Percentiles rank a stretch among this genome's conserved stretches.
These are phyloP conservation scores for Akanthomyces uredinophilus DNA, from an alignment of 2,329 filamentous ascomycete species.

Conservation along the genomic window DNA sequence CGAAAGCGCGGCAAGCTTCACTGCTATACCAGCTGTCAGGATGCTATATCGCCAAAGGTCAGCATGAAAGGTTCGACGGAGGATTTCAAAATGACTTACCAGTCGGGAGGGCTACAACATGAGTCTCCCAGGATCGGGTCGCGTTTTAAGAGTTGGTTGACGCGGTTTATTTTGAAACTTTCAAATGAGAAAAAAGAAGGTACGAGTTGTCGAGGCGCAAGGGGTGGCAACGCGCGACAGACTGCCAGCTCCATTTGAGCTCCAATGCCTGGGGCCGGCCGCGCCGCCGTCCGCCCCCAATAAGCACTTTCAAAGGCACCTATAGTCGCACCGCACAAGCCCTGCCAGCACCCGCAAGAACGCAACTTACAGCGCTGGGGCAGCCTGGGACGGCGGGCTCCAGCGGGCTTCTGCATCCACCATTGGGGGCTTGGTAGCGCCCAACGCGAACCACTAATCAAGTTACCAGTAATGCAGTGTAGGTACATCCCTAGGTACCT, in stretches of 20 bases:
- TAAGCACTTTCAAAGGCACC: neutral
- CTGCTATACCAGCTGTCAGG: neutral
- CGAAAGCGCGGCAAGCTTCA: neutral
- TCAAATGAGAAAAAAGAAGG: neutral
- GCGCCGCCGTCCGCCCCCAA: neutral
- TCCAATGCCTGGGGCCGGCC: neutral
- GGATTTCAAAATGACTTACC: neutral
- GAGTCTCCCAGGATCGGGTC: neutral
- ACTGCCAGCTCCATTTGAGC: neutral
- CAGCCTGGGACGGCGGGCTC: neutral
- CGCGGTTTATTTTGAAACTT: conserved; percentile 5
- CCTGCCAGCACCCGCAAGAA: neutral
- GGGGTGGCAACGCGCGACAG: conserved; percentile 9
- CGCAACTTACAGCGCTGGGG: neutral
- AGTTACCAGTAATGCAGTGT: too few relatives aligned
- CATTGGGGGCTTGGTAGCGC: neutral
- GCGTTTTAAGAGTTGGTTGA: conserved; percentile 9
- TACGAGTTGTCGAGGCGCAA: conserved; percentile 2
- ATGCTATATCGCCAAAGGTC: neutral
- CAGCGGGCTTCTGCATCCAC: neutral
- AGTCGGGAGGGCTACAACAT: neutral
- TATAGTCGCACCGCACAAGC: neutral
- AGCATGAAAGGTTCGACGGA: neutral
- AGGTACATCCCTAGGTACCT: too few relatives aligned
- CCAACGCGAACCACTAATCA: neutral